Evolutionary conservation across 1,139 yeast genomes (phyloP).

Genomic region (Sugiyamaella paludigena): DNA sequence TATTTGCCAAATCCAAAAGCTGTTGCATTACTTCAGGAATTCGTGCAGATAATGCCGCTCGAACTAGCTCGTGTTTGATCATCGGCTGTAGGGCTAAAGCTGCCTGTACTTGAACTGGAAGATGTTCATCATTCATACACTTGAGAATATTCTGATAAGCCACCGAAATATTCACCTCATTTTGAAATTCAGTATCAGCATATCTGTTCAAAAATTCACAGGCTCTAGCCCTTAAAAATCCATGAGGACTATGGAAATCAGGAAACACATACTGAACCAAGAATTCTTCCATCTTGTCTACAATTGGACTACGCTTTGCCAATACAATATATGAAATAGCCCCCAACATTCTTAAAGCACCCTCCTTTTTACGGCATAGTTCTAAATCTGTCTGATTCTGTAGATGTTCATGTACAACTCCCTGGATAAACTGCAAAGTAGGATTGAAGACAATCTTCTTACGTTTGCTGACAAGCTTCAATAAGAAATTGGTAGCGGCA

Average conservation of each 20-base stretch:
- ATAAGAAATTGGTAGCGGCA: slow-evolving; percentile 76
- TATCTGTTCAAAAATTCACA: slow-evolving; percentile 74
- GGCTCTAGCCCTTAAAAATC: slow-evolving; percentile 81
- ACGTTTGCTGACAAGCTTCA: slow-evolving; percentile 67
- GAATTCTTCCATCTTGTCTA: slow-evolving; percentile 66
- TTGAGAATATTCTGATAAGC: slow-evolving; percentile 67
- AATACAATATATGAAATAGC: slow-evolving; percentile 61
- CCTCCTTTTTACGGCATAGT: slow-evolving; percentile 72
- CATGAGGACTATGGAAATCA: slow-evolving; percentile 59
- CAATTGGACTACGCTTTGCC: slow-evolving; percentile 56
- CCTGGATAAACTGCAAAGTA: slow-evolving; percentile 64
- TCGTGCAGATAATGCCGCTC: slow-evolving; percentile 61
- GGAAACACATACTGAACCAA: slow-evolving; percentile 67
- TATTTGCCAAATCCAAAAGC: slow-evolving; percentile 69
- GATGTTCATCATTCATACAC: slow-evolving; percentile 53
- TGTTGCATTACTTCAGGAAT: slow-evolving; percentile 83
- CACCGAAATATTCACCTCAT: slow-evolving; percentile 48
- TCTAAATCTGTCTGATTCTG: slow-evolving; percentile 48
- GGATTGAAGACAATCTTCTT: slow-evolving; percentile 56
- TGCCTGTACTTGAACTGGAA: slow-evolving; percentile 82
- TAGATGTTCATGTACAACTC: slow-evolving; percentile 47
- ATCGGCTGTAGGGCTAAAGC: slow-evolving; percentile 84
- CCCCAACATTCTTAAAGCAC: slow-evolving; percentile 76
- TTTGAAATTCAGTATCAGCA: slow-evolving; percentile 58
- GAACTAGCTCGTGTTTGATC: slow-evolving; percentile 61